phyloP scores from a whole-genome alignment of 148 eudicot genomes.

The Persicaria maculosa region DNA sequence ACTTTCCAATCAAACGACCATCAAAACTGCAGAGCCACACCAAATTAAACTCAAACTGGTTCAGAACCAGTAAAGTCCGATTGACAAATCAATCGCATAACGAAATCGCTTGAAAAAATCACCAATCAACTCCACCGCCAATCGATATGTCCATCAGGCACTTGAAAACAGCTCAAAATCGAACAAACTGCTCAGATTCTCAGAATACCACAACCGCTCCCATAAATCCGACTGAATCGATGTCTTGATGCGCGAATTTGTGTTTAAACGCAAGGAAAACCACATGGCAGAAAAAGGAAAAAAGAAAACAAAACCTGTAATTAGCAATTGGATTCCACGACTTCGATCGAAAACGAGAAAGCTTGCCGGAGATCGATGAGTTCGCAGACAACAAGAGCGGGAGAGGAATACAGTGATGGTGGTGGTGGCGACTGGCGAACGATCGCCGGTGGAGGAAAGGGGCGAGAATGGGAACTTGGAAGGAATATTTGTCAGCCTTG shows the following conservation, averaged over 20 bases:
- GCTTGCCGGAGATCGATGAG: neutral
- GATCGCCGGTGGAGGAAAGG: slow-evolving; percentile 10
- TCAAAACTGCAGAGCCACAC: neutral
- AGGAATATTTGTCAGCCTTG: neutral
- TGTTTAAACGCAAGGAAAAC: neutral
- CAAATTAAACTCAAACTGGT: neutral
- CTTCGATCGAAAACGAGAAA: neutral
- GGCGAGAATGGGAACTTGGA: neutral
- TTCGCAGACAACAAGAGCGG: neutral
- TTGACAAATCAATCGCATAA: neutral
- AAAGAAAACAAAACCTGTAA: neutral
- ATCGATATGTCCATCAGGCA: neutral
- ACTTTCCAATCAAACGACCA: neutral
- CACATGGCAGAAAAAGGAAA: too few relatives aligned
- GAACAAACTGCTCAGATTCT: too few relatives aligned
- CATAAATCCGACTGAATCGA: neutral
- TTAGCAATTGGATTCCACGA: neutral
- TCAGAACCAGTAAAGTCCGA: neutral
- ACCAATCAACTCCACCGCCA: neutral
- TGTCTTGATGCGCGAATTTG: neutral
- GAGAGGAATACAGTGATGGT: neutral
- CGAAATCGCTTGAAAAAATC: neutral
- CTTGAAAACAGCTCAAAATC: neutral
- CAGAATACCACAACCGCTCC: neutral
- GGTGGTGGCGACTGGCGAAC: neutral